Evolutionary conservation across 2,329 filamentous ascomycete genomes (phyloP).

Genomic region (Fusarium dlaminii): DNA sequence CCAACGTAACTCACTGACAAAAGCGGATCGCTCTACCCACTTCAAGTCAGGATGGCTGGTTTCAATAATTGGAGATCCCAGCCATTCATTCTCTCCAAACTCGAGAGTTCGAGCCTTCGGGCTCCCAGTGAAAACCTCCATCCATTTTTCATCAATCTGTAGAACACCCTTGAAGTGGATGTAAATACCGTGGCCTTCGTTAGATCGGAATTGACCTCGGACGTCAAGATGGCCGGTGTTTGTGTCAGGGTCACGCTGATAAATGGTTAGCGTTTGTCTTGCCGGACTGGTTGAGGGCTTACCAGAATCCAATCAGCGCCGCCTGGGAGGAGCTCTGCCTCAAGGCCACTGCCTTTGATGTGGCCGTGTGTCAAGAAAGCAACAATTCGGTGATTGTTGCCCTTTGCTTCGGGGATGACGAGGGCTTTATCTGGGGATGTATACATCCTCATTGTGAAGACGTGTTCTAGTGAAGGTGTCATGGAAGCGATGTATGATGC

Average conservation of each 20-base stretch:
- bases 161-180: neutral
- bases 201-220: neutral
- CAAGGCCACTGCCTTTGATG: neutral
- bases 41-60: neutral
- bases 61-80: neutral
- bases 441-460: constrained; percentile 2
- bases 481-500: rapidly evolving
- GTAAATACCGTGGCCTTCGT: neutral
- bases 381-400: neutral
- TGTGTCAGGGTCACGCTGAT: neutral
- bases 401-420: neutral
- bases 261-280: neutral
- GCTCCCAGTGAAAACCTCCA: neutral
- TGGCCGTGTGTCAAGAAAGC: neutral
- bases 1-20: constrained; percentile 8
- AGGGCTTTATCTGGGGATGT: neutral
- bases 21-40: constrained; percentile 1
- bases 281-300: neutral
- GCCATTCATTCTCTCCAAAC: constrained; percentile 9
- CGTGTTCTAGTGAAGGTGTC: neutral
- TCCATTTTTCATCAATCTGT: constrained; percentile 8
- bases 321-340: neutral
- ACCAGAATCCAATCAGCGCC: constrained; percentile 7
- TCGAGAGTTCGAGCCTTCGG: neutral
- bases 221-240: constrained; percentile 7